Conservation (phyloP, 1,139 yeast genomes). For the Cylindricascospora bacillispora region DNA sequence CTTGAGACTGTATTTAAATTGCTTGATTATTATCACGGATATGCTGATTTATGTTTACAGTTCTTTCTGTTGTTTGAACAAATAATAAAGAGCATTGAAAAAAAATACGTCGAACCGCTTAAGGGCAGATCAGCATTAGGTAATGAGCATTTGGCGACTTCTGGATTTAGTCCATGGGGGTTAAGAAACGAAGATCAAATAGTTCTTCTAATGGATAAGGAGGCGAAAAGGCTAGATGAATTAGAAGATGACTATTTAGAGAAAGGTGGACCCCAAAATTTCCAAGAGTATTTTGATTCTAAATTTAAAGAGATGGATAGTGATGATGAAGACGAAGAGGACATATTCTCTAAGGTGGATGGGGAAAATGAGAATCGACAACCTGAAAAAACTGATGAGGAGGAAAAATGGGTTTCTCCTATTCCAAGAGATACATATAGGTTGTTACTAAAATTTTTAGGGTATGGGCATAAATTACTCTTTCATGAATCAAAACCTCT, state of each 20-base stretch:
- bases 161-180: constrained; percentile 17
- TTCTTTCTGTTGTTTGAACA: constrained; percentile 63
- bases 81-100: constrained; percentile 41
- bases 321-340: constrained; percentile 16
- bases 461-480: constrained; percentile 57
- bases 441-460: constrained; percentile 47
- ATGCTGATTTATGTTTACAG: constrained; percentile 56
- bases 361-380: constrained; percentile 3
- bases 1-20: constrained; percentile 61
- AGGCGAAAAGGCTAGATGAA: constrained; percentile 3
- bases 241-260: constrained; percentile 5
- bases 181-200: constrained; percentile 13
- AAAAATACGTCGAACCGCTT: constrained; percentile 26
- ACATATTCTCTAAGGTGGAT: constrained; percentile 4
- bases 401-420: constrained; percentile 43
- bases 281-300: constrained; percentile 22
- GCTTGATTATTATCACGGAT: constrained; percentile 77
- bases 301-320: constrained; percentile 13
- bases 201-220: constrained; percentile 10
- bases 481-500: constrained; percentile 54
- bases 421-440: constrained; percentile 48
- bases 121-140: constrained; percentile 10
- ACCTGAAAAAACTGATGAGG: constrained; percentile 4
- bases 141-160: constrained; percentile 4
- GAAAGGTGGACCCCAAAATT: constrained; percentile 13